Evolutionary conservation across 2,329 filamentous ascomycete species (phyloP), one percentile per base, ranked within the genome.

Genomic region (Colletotrichum chlorophyti): DNA sequence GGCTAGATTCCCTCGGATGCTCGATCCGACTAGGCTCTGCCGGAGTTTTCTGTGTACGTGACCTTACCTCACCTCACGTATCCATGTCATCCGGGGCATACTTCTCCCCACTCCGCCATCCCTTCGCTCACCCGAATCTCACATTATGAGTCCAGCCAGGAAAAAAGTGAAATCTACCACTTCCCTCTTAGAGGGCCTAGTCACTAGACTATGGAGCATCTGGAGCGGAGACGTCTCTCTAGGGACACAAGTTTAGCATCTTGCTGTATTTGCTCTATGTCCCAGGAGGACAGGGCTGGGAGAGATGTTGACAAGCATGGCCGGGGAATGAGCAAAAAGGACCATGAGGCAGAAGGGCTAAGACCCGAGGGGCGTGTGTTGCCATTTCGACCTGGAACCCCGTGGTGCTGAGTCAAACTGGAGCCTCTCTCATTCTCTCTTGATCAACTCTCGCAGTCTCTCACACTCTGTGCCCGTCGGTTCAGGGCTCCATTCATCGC

Each of bases 11-110:
- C 29, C 58, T 53, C 45, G 40, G 48, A 53, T 49, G 34, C 48
- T 57, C 55, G 53, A 64, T 52, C 52, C 60, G 61, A 55, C 32
- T 35, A 52, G 32, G 37, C 60, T 53, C 46, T 45, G 48, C 45
- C 52, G 51, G 49, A 58, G 53, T 43, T 64, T 54, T 40, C 40
- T 41, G 46, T 23, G 49, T 51, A 40, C 50, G 52, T 38, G 53
- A 46, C 61, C 41, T 29, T 37, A 34, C 31, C 23, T 35, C 43
- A 32, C 51, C 37, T 53, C 23, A n/a, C n/a, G n/a, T n/a, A n/a
- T 29, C 45, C 27, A 21, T 62, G 27, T 55, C 27, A 17, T 48
- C 41, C 26, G 35, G 29, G 19, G 23, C 21, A 43, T 46, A 50
- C 35, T 58, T 52, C 49, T 45, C 23, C 26, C 38, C 49, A 37